Percentiles rank a stretch among this genome's conserved stretches.
These are phyloP conservation scores for Bertia moriformis DNA, from an alignment of 2,329 filamentous ascomycete species.

Conservation along the genomic window DNA sequence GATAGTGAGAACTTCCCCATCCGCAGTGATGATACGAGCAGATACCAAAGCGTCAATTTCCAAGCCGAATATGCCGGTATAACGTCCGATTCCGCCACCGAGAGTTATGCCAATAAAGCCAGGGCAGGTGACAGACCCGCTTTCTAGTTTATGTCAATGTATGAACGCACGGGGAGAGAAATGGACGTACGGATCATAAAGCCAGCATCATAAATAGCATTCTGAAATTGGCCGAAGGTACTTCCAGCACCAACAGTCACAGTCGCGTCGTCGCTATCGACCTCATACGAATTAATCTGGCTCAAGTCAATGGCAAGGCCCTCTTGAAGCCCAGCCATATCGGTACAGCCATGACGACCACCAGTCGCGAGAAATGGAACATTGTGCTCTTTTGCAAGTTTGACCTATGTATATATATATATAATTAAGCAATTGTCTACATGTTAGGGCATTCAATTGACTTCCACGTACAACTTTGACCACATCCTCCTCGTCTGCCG, in stretches of 20 bases:
- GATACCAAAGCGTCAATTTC: slow-evolving; percentile 12
- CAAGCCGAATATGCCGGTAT: slow-evolving; percentile 8
- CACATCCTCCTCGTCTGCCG: neutral
- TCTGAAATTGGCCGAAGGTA: slow-evolving; percentile 2
- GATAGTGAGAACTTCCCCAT: slow-evolving; percentile 7
- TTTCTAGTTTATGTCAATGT: slow-evolving; percentile 2
- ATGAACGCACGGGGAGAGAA: neutral
- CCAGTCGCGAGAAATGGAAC: slow-evolving; percentile 18
- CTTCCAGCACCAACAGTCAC: slow-evolving; percentile 1
- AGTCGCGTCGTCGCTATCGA: slow-evolving; percentile 7
- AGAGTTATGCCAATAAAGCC: slow-evolving; percentile 8
- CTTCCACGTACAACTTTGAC: neutral
- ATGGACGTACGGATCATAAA: slow-evolving; percentile 7
- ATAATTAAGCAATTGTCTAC: neutral
- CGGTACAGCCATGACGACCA: slow-evolving; percentile 15
- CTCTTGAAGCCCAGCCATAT: slow-evolving; percentile 10
- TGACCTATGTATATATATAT: slow-evolving; percentile 4
- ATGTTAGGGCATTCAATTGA: neutral
- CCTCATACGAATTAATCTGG: slow-evolving; percentile 9
- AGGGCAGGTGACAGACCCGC: slow-evolving; percentile 5
- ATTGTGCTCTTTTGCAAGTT: slow-evolving; percentile 8
- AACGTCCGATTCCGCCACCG: slow-evolving; percentile 9
- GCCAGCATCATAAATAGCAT: slow-evolving; percentile 5
- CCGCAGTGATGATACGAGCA: slow-evolving; percentile 9
- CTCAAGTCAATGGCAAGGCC: slow-evolving; percentile 16